Evolutionary conservation across 345 rosid genomes (phyloP).

Genomic region (Eucalyptus albens): DNA sequence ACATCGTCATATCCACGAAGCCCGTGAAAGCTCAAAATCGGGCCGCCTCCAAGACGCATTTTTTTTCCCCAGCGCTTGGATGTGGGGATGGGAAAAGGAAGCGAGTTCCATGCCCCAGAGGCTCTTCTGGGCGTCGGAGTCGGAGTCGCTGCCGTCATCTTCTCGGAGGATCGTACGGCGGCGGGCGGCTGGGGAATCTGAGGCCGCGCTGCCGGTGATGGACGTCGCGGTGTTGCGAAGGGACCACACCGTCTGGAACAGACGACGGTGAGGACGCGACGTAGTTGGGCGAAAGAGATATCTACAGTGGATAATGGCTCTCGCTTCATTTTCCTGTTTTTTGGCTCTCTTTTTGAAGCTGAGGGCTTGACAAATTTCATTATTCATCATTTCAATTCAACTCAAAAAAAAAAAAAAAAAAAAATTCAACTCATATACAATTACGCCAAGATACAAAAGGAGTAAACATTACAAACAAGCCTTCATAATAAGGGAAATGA

Average conservation of each 20-base stretch:
- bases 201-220: constrained; percentile 14
- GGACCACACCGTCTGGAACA: neutral
- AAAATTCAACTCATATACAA: no score
- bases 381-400: no score
- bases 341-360: neutral
- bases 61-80: constrained; percentile 17
- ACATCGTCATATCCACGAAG: no score
- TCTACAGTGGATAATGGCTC: neutral
- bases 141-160: neutral
- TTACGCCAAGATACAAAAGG: no score
- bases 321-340: neutral
- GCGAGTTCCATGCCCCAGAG: constrained; percentile 77
- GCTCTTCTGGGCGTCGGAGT: constrained; percentile 37
- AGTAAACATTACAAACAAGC: no score
- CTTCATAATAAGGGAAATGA: no score
- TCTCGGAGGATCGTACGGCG: constrained; percentile 1
- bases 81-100: constrained; percentile 50
- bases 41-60: neutral
- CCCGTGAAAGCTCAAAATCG: no score
- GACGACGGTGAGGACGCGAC: neutral
- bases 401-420: no score
- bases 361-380: no score
- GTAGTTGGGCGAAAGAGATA: neutral
- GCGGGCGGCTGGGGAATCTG: constrained; percentile 5
- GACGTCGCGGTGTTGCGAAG: constrained; percentile 15